A percentile compares a stretch with the other conserved stretches of the same genome.
Evolutionary conservation across 2,329 filamentous ascomycete genomes (phyloP).

Genomic region (Podosphaera fusca): DNA sequence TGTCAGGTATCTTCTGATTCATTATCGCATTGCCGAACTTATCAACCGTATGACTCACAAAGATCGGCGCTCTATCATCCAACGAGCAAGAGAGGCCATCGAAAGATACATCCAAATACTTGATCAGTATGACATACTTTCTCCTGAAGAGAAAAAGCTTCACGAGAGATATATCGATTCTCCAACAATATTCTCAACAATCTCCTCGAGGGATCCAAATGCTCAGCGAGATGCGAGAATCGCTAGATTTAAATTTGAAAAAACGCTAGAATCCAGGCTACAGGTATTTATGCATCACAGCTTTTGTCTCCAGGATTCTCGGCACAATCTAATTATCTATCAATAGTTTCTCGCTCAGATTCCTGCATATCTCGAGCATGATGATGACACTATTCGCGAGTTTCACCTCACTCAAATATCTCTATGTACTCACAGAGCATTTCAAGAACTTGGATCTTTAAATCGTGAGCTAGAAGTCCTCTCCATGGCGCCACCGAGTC

Average conservation of each 20-base stretch:
- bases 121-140: conserved; percentile 57
- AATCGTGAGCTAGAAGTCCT: conserved; percentile 70
- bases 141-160: conserved; percentile 38
- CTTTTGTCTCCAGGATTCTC: too few relatives aligned
- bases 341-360: conserved; percentile 33
- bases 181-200: conserved; percentile 48
- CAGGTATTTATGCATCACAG: conserved; percentile 26
- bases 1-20: conserved; percentile 46
- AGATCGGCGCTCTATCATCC: conserved; percentile 39
- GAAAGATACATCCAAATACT: conserved; percentile 56
- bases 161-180: conserved; percentile 53
- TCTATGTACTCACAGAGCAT: conserved; percentile 54
- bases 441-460: conserved; percentile 70
- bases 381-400: conserved; percentile 65
- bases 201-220: conserved; percentile 38
- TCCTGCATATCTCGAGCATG: conserved; percentile 38
- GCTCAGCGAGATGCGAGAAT: conserved; percentile 67
- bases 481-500: conserved; percentile 38
- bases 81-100: conserved; percentile 43
- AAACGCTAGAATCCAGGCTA: conserved; percentile 62
- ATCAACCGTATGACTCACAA: conserved; percentile 39
- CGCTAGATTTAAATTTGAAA: conserved; percentile 61
- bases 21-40: conserved; percentile 61
- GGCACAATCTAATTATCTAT: conserved; percentile 10
- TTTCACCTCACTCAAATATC: conserved; percentile 55